phyloP scores from a whole-genome alignment of 179 eudicot genomes.

The Amaranthus tricolor region DNA sequence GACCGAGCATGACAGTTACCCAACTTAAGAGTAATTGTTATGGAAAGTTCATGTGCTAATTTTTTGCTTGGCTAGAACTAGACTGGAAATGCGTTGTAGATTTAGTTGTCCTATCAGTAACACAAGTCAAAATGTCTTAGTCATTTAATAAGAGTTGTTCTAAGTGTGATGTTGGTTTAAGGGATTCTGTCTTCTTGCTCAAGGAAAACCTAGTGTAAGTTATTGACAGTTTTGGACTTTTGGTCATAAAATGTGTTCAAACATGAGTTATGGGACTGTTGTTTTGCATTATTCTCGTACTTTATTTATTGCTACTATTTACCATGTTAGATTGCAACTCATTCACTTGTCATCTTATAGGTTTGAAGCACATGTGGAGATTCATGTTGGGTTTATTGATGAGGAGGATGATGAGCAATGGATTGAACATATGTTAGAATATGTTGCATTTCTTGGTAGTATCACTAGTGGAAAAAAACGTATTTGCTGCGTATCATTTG shows the following conservation, averaged over 20 bases:
- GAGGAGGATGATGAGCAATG: slow-evolving; percentile 99
- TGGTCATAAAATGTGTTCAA: not conserved
- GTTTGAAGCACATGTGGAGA: slow-evolving; percentile 99
- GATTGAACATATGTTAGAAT: slow-evolving; percentile 99
- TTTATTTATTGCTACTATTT: not conserved
- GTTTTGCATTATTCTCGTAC: not conserved
- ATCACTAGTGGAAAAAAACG: too few relatives aligned
- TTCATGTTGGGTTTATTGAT: slow-evolving; percentile 96
- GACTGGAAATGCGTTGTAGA: slow-evolving; percentile 7
- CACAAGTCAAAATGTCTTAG: not conserved
- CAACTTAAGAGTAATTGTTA: not conserved
- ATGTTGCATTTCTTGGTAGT: slow-evolving; percentile 99
- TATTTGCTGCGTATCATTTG: too few relatives aligned
- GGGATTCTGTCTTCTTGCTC: not conserved
- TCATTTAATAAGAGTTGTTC: not conserved
- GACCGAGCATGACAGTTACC: not conserved
- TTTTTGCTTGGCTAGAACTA: slow-evolving; percentile 1
- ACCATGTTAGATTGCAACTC: slow-evolving; percentile 4
- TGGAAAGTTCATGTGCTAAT: not conserved
- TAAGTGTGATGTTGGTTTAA: not conserved
- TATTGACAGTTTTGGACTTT: not conserved
- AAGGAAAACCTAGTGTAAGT: not conserved
- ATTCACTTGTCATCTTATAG: slow-evolving; percentile 33
- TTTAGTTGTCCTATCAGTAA: not conserved
- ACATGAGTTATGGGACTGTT: not conserved